These are phyloP conservation scores for Globisporangium acanthophoron DNA, from an alignment of 352 stramenopile species.

Conservation along the genomic window DNA sequence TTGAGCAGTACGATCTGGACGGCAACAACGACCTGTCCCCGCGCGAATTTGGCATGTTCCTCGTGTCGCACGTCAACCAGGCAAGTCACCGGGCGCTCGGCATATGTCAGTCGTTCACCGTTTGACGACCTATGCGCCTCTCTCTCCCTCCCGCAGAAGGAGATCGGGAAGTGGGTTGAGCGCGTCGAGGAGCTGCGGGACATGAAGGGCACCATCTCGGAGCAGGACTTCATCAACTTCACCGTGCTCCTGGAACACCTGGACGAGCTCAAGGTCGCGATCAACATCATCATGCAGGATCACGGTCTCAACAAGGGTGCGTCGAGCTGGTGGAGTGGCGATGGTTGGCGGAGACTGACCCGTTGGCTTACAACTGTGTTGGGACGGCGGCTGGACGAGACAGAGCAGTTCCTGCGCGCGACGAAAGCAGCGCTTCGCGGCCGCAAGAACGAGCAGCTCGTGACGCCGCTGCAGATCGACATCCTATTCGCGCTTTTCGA, in stretches of 20 bases:
- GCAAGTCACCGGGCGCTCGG: constrained; percentile 13
- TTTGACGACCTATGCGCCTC: neutral
- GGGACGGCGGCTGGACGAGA: neutral
- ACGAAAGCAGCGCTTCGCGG: constrained; percentile 56
- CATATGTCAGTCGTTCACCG: no score
- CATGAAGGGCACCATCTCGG: constrained; percentile 57
- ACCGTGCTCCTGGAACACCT: constrained; percentile 76
- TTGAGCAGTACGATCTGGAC: constrained; percentile 87
- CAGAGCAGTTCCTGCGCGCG: constrained; percentile 79
- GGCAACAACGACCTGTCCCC: constrained; percentile 73
- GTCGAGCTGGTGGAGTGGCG: neutral
- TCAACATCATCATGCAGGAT: constrained; percentile 77
- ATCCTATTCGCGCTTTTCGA: constrained; percentile 85
- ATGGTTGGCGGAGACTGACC: no score
- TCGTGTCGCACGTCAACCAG: constrained; percentile 82
- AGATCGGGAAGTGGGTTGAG: constrained; percentile 78
- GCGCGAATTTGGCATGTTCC: constrained; percentile 84
- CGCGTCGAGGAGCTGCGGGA: constrained; percentile 63
- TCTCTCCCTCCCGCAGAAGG: constrained; percentile 19
- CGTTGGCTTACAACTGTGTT: no score
- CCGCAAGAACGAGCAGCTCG: constrained; percentile 46
- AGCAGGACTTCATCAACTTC: constrained; percentile 85
- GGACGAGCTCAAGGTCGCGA: constrained; percentile 81
- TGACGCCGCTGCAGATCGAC: constrained; percentile 80
- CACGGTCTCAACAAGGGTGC: constrained; percentile 78